Percentiles rank a stretch among this genome's conserved stretches.
These are phyloP conservation scores for Mycena kentingensis DNA, from an alignment of 768 basidiomycete genomes.

Conservation along the genomic window DNA sequence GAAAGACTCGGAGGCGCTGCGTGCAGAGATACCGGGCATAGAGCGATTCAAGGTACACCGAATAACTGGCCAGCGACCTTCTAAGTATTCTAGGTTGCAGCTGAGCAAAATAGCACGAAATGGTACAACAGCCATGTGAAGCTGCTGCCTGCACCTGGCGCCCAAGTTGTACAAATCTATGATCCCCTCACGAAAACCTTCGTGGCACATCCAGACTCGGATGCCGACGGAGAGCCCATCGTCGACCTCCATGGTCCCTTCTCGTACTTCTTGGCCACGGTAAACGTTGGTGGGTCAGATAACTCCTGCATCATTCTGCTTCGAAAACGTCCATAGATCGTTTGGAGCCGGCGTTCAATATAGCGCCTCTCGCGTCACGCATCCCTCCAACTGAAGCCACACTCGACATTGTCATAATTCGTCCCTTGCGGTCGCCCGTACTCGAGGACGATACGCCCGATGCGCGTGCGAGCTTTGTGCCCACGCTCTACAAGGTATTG, in stretches of 20 bases:
- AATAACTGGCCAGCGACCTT: neutral
- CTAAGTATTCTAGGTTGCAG: constrained; percentile 57
- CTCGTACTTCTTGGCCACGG: constrained; percentile 79
- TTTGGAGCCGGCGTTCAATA: constrained; percentile 79
- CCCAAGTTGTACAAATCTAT: constrained; percentile 57
- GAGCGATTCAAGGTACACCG: constrained; percentile 40
- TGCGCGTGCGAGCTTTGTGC: constrained; percentile 50
- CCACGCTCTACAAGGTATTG: constrained; percentile 56
- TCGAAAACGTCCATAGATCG: constrained; percentile 55
- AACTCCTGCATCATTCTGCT: constrained; percentile 58
- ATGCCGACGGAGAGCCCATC: constrained; percentile 33
- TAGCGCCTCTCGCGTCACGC: constrained; percentile 61
- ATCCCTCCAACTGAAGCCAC: constrained; percentile 47
- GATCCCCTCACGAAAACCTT: constrained; percentile 54
- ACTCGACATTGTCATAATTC: constrained; percentile 76
- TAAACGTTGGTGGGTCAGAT: constrained; percentile 85
- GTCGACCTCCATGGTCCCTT: constrained; percentile 74
- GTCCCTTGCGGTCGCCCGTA: constrained; percentile 66
- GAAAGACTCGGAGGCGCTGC: constrained; percentile 75
- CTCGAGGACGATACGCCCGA: constrained; percentile 43
- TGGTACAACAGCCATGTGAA: constrained; percentile 68
- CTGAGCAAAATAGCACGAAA: constrained; percentile 66
- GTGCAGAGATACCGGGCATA: constrained; percentile 68
- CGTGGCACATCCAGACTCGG: constrained; percentile 38
- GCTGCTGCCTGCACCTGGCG: constrained; percentile 50